Evolutionary conservation across 2,329 filamentous ascomycete species (phyloP).

Genomic region (Paraconiothyrium sp.): DNA sequence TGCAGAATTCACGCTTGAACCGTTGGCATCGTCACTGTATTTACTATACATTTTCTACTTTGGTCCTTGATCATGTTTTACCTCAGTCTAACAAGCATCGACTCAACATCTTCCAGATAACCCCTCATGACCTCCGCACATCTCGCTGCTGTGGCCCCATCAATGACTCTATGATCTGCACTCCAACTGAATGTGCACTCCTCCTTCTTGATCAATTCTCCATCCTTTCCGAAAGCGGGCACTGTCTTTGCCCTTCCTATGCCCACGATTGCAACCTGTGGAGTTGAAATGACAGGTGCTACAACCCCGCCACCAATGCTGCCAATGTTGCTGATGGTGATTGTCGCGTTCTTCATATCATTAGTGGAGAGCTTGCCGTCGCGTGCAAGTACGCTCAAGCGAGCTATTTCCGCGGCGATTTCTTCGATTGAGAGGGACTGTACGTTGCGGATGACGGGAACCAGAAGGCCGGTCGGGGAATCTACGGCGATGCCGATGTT

Average conservation of each 20-base stretch:
- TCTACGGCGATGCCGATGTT: constrained; percentile 98
- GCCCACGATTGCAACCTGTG: constrained; percentile 90
- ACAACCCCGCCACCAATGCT: constrained; percentile 94
- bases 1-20: not conserved
- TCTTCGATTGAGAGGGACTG: constrained; percentile 77
- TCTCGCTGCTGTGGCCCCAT: constrained; percentile 92
- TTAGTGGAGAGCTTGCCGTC: constrained; percentile 77
- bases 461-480: constrained; percentile 85
- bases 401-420: constrained; percentile 78
- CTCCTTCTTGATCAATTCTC: constrained; percentile 75
- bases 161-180: constrained; percentile 91
- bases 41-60: not conserved
- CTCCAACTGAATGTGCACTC: constrained; percentile 95
- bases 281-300: constrained; percentile 87
- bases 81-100: constrained; percentile 83
- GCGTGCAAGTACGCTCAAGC: constrained; percentile 76
- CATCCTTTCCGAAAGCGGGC: constrained; percentile 74
- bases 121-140: constrained; percentile 83
- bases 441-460: constrained; percentile 90
- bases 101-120: constrained; percentile 84
- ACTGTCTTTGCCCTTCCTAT: constrained; percentile 82
- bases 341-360: constrained; percentile 86
- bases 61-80: constrained; percentile 48
- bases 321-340: constrained; percentile 96
- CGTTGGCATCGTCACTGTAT: not conserved